A percentile compares a stretch with the other conserved stretches of the same genome.
Evolutionary conservation across 2,329 filamentous ascomycete species (phyloP).

Genomic region (Fusarium veterinarium): DNA sequence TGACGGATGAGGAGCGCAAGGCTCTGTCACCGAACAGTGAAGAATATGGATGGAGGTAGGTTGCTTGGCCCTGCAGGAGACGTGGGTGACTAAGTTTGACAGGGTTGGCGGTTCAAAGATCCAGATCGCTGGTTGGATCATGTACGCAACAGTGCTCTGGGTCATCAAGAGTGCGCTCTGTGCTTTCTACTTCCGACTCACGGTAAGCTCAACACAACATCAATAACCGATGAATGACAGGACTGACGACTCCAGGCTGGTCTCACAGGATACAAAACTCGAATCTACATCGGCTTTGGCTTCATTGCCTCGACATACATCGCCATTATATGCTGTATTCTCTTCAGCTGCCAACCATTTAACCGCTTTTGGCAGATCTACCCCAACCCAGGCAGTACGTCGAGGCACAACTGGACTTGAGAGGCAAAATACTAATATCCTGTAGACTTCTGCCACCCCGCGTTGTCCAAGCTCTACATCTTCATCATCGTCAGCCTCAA

Average conservation of each 20-base stretch:
- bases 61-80: background rate
- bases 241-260: conserved; percentile 42
- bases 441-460: conserved; percentile 55
- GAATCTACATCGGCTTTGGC: conserved; percentile 49
- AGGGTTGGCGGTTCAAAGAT: conserved; percentile 64
- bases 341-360: conserved; percentile 52
- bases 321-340: conserved; percentile 46
- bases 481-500: conserved; percentile 53
- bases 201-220: conserved; percentile 45
- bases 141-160: conserved; percentile 64
- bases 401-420: background rate
- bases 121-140: conserved; percentile 63
- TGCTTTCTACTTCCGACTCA: conserved; percentile 64
- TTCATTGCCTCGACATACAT: conserved; percentile 51
- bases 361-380: conserved; percentile 56
- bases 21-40: conserved; percentile 53
- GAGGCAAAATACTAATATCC: conserved; percentile 19
- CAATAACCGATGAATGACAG: background rate
- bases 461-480: conserved; percentile 54
- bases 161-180: conserved; percentile 63
- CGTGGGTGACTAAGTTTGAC: conserved; percentile 27
- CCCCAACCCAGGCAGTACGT: conserved; percentile 55
- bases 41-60: conserved; percentile 51
- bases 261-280: conserved; percentile 32
- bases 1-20: conserved; percentile 60